Conservation (phyloP, 2,329 filamentous ascomycete genomes). For the Chalaropsis ovoidea region DNA sequence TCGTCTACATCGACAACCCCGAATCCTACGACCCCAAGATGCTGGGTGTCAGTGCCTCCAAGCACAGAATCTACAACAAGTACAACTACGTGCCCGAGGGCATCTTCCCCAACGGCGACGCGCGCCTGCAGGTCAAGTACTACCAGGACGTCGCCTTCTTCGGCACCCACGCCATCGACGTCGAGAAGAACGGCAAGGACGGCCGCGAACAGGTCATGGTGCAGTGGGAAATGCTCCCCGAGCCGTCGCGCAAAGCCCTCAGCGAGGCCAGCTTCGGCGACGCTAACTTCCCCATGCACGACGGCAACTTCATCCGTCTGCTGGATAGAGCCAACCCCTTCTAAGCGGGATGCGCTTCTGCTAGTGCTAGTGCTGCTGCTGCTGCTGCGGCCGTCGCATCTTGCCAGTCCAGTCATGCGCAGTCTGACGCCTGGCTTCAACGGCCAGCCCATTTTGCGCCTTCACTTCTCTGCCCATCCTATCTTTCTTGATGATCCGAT, state of each 20-base stretch:
- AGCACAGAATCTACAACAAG: slow-evolving; percentile 33
- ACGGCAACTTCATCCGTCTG: slow-evolving; percentile 29
- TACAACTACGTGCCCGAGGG: slow-evolving; percentile 22
- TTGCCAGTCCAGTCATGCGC: background rate
- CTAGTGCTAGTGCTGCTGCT: background rate
- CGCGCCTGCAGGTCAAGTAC: slow-evolving; percentile 32
- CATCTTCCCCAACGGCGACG: slow-evolving; percentile 23
- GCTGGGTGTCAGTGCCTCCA: slow-evolving; percentile 34
- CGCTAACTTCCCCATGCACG: slow-evolving; percentile 37
- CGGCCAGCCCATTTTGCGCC: background rate
- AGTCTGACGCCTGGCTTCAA: background rate
- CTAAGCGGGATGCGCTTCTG: slow-evolving; percentile 9
- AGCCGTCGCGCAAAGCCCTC: slow-evolving; percentile 33
- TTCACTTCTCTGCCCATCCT: background rate
- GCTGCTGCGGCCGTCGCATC: background rate
- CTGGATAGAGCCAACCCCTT: slow-evolving; percentile 26
- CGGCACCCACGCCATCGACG: slow-evolving; percentile 34
- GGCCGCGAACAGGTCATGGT: slow-evolving; percentile 36
- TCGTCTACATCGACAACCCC: slow-evolving; percentile 32
- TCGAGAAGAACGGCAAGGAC: slow-evolving; percentile 30
- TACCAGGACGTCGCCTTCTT: slow-evolving; percentile 29
- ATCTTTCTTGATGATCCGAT: background rate
- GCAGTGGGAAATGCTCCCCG: slow-evolving; percentile 37
- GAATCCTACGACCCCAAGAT: slow-evolving; percentile 30
- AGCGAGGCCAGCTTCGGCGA: slow-evolving; percentile 35